phyloP scores from a whole-genome alignment of 768 basidiomycete species.

The Terana coerulea region DNA sequence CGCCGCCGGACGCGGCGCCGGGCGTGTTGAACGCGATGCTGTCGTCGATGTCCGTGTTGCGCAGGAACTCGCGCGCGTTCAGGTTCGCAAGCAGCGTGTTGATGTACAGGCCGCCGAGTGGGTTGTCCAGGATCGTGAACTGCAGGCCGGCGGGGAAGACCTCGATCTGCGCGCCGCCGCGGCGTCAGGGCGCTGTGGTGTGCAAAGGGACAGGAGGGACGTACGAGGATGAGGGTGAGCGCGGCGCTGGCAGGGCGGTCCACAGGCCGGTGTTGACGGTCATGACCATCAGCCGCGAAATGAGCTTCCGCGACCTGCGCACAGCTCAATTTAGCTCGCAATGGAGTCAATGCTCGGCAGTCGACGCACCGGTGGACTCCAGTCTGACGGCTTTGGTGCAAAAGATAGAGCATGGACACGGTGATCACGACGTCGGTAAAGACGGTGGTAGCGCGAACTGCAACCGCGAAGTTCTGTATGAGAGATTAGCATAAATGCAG shows the following conservation, averaged over 20 bases:
- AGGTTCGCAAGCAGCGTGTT: conserved; percentile 10
- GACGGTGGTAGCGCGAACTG: conserved; percentile 25
- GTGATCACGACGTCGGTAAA: conserved; percentile 4
- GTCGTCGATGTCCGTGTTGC: too few relatives aligned
- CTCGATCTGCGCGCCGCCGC: not conserved
- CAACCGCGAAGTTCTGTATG: not conserved
- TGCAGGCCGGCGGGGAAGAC: not conserved
- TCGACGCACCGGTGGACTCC: not conserved
- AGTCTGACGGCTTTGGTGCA: not conserved
- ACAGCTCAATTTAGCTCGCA: too few relatives aligned
- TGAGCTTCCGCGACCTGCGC: not conserved
- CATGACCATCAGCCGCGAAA: not conserved
- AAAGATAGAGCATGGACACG: not conserved
- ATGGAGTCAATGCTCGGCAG: not conserved
- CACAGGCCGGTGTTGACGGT: not conserved
- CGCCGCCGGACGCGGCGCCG: too few relatives aligned
- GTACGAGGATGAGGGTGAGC: not conserved
- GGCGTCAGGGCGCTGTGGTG: not conserved
- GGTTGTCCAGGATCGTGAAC: conserved; percentile 4
- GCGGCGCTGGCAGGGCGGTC: not conserved
- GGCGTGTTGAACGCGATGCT: too few relatives aligned
- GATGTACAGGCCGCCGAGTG: conserved; percentile 4
- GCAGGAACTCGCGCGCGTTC: conserved; percentile 7
- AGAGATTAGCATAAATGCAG: not conserved
- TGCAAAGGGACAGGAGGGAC: not conserved